Conservation (phyloP, 176 grass and related monocot species). For the Bonia amplexicaulis region DNA sequence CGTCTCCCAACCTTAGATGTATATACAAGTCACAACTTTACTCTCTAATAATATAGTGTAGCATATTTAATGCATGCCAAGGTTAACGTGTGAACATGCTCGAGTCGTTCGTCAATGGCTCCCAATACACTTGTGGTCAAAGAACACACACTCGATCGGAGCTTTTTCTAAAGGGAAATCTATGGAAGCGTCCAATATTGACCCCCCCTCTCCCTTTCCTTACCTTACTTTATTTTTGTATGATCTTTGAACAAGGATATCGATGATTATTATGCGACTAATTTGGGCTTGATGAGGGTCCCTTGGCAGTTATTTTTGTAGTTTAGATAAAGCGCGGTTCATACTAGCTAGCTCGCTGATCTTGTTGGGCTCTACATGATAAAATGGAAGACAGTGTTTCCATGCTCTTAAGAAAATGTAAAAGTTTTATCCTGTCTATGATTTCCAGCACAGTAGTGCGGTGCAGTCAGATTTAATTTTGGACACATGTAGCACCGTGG, state of each 20-base stretch:
- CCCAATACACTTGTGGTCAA: constrained; percentile 31
- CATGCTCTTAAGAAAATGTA: too few species aligned
- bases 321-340: constrained; percentile 19
- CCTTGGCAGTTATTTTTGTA: not conserved
- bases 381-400: not conserved
- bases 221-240: not conserved
- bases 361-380: not conserved
- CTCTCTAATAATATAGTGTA: constrained; percentile 29
- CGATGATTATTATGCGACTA: constrained; percentile 4
- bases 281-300: not conserved
- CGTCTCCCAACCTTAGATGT: constrained; percentile 19
- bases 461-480: too few species aligned
- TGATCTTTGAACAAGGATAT: constrained; percentile 31
- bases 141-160: not conserved
- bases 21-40: constrained; percentile 19
- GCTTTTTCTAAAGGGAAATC: constrained; percentile 42
- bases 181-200: constrained; percentile 35
- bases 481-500: too few species aligned
- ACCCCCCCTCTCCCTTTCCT: constrained; percentile 8
- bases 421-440: too few species aligned
- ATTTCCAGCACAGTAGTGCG: too few species aligned
- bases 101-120: constrained; percentile 33
- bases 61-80: not conserved
- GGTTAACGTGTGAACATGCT: constrained; percentile 29
- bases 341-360: not conserved